Percentiles rank a stretch among this genome's conserved stretches.
Conservation (phyloP, 495 filamentous ascomycete species). For the Aspergillus conjunctus region DNA sequence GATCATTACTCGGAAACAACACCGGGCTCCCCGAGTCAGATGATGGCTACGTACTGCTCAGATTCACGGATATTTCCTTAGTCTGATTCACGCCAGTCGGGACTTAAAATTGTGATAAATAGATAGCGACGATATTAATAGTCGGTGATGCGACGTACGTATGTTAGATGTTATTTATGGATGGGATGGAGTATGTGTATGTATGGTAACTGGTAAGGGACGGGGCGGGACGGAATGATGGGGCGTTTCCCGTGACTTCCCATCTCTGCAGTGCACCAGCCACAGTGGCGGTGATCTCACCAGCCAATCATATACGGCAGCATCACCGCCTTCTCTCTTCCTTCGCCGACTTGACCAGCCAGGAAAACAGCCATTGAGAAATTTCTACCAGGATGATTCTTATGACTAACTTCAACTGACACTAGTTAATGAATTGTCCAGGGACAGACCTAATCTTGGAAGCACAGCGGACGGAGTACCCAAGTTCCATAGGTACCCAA, state of each 20-base stretch:
- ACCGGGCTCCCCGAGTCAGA: background rate
- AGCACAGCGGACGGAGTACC: background rate
- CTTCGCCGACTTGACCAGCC: background rate
- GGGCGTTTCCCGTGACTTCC: constrained; percentile 11
- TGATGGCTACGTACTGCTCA: background rate
- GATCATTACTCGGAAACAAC: background rate
- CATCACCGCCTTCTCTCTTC: constrained; percentile 41
- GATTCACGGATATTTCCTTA: background rate
- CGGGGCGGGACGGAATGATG: constrained; percentile 1
- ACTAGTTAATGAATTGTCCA: background rate
- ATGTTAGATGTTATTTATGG: background rate
- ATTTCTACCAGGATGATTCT: background rate
- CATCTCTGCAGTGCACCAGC: constrained; percentile 30
- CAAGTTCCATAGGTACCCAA: constrained; percentile 10
- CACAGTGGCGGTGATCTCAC: constrained; percentile 39
- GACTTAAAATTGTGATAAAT: background rate
- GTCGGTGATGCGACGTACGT: background rate
- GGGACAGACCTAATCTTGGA: background rate
- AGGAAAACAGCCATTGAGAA: background rate
- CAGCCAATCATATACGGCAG: constrained; percentile 33
- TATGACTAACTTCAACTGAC: background rate
- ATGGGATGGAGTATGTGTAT: background rate
- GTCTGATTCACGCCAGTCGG: background rate
- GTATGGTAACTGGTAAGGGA: constrained; percentile 19
- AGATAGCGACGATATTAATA: background rate